phyloP scores from a whole-genome alignment of 148 eudicot species.

The Polygonum aviculare region DNA sequence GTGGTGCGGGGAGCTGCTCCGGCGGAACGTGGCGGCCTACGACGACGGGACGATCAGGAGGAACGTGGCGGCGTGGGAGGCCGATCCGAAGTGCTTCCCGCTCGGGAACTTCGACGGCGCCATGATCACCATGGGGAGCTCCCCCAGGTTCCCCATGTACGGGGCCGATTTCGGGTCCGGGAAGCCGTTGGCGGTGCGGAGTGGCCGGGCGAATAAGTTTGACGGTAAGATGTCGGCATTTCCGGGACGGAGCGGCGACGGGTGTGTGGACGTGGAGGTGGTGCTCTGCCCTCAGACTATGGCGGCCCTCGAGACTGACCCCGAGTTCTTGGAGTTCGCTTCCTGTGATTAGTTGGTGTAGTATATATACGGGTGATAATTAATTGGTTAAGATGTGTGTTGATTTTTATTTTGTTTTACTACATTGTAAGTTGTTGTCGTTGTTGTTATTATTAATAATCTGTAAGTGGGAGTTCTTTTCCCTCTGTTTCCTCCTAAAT shows the following conservation, averaged over 20 bases:
- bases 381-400: not conserved
- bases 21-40: constrained; percentile 43
- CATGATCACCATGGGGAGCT: constrained; percentile 84
- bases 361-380: not conserved
- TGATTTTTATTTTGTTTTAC: not conserved
- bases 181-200: constrained; percentile 58
- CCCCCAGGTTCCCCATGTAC: constrained; percentile 90
- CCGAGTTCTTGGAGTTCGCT: constrained; percentile 70
- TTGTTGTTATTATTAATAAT: not conserved
- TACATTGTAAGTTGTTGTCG: not conserved
- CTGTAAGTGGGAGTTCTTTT: not conserved
- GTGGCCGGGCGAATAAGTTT: constrained; percentile 78
- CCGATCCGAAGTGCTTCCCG: constrained; percentile 69
- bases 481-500: not conserved
- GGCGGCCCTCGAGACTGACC: constrained; percentile 53
- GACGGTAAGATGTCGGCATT: constrained; percentile 93
- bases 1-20: constrained; percentile 79
- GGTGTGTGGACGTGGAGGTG: constrained; percentile 75
- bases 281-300: constrained; percentile 62
- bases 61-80: constrained; percentile 53
- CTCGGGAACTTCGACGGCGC: constrained; percentile 84
- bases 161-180: constrained; percentile 94
- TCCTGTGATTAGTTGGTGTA: constrained; percentile 18
- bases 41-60: constrained; percentile 40
- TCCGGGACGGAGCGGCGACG: constrained; percentile 68